Evolutionary conservation across 305 asterid species (phyloP).

Genomic region (Solanum hybrid): DNA sequence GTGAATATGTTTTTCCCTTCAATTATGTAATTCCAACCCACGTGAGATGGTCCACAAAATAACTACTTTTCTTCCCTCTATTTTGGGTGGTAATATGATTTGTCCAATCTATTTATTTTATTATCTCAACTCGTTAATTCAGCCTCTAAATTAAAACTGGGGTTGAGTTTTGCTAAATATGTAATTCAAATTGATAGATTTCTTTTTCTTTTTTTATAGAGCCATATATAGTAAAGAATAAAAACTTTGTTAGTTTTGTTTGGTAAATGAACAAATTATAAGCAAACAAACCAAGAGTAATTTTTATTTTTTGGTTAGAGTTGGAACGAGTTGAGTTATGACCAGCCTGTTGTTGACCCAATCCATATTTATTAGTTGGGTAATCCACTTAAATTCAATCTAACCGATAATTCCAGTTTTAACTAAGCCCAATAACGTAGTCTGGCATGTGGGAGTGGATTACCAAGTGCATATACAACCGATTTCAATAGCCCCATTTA

Average conservation of each 20-base stretch:
- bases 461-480: neutral
- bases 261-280: neutral
- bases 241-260: neutral
- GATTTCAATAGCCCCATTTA: neutral
- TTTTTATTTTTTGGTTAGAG: neutral
- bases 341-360: neutral
- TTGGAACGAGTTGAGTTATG: neutral
- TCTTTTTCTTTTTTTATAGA: neutral
- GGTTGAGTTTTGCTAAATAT: neutral
- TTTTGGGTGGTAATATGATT: neutral
- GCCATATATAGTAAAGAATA: neutral
- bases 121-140: neutral
- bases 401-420: neutral
- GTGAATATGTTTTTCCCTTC: neutral
- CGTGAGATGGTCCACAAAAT: neutral
- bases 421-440: neutral
- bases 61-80: neutral
- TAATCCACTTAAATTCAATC: neutral
- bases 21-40: neutral
- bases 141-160: neutral
- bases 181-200: neutral
- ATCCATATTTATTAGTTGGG: neutral
- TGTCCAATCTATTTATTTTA: neutral
- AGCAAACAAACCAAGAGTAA: neutral
- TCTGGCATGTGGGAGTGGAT: neutral